Percentiles rank a stretch among this genome's conserved stretches.
phyloP scores from a whole-genome alignment of 2,329 filamentous ascomycete genomes.

The Coccinonectria pachysandricola region DNA sequence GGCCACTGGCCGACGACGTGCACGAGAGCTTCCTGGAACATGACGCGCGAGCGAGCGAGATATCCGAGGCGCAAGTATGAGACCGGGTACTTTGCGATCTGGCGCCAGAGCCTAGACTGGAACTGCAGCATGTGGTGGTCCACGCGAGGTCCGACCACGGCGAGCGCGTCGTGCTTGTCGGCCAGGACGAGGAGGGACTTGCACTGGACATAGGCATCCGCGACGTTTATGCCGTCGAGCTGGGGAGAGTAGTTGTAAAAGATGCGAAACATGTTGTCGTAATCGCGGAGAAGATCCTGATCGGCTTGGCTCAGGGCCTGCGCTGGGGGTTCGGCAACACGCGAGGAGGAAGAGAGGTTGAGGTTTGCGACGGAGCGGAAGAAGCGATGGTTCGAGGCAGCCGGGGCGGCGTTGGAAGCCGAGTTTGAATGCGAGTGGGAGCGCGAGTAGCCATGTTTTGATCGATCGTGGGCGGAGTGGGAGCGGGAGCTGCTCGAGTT shows the following conservation, averaged over 20 bases:
- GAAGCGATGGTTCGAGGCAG: constrained; percentile 43
- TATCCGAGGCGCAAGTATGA: constrained; percentile 86
- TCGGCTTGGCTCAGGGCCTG: constrained; percentile 47
- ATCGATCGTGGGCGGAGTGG: too few relatives aligned
- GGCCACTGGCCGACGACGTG: constrained; percentile 96
- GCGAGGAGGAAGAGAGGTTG: constrained; percentile 30
- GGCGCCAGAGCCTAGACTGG: constrained; percentile 83
- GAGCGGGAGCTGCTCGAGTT: constrained; percentile 33
- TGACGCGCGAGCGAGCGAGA: constrained; percentile 70
- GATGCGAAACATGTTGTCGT: constrained; percentile 89
- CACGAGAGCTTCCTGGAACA: constrained; percentile 78
- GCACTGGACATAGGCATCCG: constrained; percentile 86
- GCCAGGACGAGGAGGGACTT: constrained; percentile 79
- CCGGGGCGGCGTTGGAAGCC: constrained; percentile 44
- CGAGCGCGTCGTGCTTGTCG: constrained; percentile 88
- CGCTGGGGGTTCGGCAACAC: constrained; percentile 30
- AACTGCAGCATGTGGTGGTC: constrained; percentile 93
- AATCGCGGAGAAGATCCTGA: constrained; percentile 75
- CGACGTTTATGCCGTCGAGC: constrained; percentile 79
- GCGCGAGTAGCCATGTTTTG: too few relatives aligned
- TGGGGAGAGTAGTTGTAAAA: constrained; percentile 88
- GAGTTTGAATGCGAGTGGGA: constrained; percentile 19
- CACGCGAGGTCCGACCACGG: constrained; percentile 78
- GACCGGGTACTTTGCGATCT: constrained; percentile 92
- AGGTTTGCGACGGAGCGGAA: constrained; percentile 84